These are phyloP conservation scores for Yamadazyma scolyti DNA, from an alignment of 805 yeast genomes.

Conservation along the genomic window DNA sequence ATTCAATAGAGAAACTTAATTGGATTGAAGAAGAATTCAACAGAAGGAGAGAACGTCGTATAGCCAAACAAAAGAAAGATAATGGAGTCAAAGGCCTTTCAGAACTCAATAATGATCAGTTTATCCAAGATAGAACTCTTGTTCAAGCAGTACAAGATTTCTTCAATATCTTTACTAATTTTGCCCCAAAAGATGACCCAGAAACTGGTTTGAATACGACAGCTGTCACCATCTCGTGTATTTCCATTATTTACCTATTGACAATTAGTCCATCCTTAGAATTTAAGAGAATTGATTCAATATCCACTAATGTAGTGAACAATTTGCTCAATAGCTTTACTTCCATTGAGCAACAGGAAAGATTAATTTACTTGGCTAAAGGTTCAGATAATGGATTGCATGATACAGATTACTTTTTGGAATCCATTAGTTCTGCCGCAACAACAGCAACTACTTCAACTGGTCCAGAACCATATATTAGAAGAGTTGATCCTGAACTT, in stretches of 20 bases:
- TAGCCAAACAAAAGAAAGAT: constrained; percentile 41
- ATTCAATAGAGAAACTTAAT: constrained; percentile 45
- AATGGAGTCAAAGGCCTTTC: neutral
- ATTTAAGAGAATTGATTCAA: constrained; percentile 18
- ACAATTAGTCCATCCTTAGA: constrained; percentile 14
- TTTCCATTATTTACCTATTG: constrained; percentile 23
- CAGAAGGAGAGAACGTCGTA: constrained; percentile 58
- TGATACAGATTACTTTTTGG: too few species aligned
- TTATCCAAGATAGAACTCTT: constrained; percentile 10
- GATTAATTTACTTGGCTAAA: constrained; percentile 19
- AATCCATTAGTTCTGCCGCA: too few species aligned
- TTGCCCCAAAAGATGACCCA: constrained; percentile 29
- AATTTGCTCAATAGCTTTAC: constrained; percentile 20
- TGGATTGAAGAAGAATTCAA: constrained; percentile 80
- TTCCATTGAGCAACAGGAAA: constrained; percentile 19
- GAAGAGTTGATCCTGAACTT: too few species aligned
- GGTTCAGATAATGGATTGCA: constrained; percentile 13
- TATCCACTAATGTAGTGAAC: constrained; percentile 18
- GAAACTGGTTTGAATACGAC: constrained; percentile 31
- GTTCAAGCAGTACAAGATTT: constrained; percentile 22
- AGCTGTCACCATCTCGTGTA: constrained; percentile 33
- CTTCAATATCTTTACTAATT: constrained; percentile 33
- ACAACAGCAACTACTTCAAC: too few species aligned
- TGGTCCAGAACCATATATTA: too few species aligned
- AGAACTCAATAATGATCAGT: constrained; percentile 10